Evolutionary conservation across 108 stramenopile genomes (phyloP), one percentile per base, ranked within the genome.

Genomic region (Nitzschia sp.): DNA sequence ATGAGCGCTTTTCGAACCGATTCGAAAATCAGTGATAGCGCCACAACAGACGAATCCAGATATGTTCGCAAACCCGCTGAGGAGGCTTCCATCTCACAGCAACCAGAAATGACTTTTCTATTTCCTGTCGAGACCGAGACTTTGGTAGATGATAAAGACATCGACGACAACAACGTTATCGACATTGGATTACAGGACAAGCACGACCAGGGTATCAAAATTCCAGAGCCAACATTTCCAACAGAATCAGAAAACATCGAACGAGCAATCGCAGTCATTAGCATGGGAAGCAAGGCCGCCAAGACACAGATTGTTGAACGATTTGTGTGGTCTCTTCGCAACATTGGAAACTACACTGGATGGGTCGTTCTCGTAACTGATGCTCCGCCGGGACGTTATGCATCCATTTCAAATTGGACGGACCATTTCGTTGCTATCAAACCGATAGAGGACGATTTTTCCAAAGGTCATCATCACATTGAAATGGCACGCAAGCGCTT

Each of bases 401-500:
- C 6, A 42, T 6, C 9, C 38, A 42, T 42, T 13, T 42, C 38
- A 13, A 42, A 42, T 13, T 42, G 38, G 38, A 42, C 38, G 13
- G 13, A 42, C 13, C 6, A 42, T 13, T 42, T 67, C n/a, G 54
- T 67, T 54, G 17, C 54, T 9, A 67, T 67, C 35, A 48, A 67
- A 25, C 66, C 66, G 18, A 23, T 32, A 34, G 34, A 34, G 27
- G 54, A 67, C 23, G 19, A 67, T 49, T 29, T 54, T 6, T 54
- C 51, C 8, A 67, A 31, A 15, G 34, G 35, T 25, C 54, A 35
- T 24, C 19, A 55, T 26, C 6, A 33, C 8, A 11, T 29, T 15
- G 48, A 67, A 15, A 67, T 67, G 66, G 25, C 48, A n/a, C 54
- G 54, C 34, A 67, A 67, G 26, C 66, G 66, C 30, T 67, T 67